Base-by-base conservation (phyloP, 1,284 basidiomycete genomes). In the Boletus mariae region DNA sequence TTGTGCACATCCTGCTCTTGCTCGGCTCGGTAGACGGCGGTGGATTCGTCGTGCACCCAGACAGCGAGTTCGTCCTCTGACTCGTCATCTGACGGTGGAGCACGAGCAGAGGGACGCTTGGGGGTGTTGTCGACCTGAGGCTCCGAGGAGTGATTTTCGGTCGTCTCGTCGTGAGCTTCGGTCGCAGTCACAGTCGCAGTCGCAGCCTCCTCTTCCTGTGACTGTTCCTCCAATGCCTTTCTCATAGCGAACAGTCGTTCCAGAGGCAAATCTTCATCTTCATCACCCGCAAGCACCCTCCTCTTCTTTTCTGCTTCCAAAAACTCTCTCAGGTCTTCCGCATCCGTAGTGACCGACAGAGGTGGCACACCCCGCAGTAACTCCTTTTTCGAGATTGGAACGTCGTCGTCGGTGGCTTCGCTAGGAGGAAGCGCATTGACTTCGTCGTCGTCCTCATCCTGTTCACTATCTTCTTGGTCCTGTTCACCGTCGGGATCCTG, bases 251-350 rank as follows among this genome's bases (percentile, higher is more conserved):
- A 44, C 28, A 58, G 46, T 42, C 52, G 55, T 44, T 64, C 63
- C 50, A 38, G 45, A 38, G 59, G 59, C 49, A 67, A 41, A 2
- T 59, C 63, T 34, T 70, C 70, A 17, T 68, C 69, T 37, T 74
- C 75, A 23, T 72, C 74, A 5, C 80, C 80, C 56, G 69, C 77
- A 43, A 72, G 52, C 52, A 78, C 79, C 59, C 72, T 78, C 51
- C 81, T 71, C 55, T 59, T 65, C 58, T 66, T 69, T 61, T 90
- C 87, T 2, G 80, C 83, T 53, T 84, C 79, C 60, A 89, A 58
- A 54, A 90, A 90, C 42, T 83, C 82, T 52, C 70, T 70, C 50
- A 90, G 70, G 61, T 87, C 86, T 51, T 82, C 73, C 7, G 79
- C 80, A 51, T 82, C 77, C 11, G 71, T 70, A 3, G 69, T 68